Base-by-base conservation (phyloP, 345 rosid genomes). In the Gossypium longicalyx region DNA sequence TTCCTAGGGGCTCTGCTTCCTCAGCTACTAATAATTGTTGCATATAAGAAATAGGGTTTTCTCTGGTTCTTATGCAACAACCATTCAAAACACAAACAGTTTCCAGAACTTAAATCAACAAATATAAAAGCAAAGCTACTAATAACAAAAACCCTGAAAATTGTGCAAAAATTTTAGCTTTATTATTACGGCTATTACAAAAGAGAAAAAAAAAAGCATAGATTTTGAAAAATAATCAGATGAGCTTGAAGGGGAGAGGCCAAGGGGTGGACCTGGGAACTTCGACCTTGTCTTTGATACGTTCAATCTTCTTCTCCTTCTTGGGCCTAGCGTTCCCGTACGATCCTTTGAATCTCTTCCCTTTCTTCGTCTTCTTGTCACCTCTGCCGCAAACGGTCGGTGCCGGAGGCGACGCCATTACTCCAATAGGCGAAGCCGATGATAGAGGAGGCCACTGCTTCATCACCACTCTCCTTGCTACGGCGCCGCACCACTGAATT, bases 171-270 rank as follows among this genome's bases (percentile, higher is more conserved):
- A 34, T 34, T 5, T 34, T 34, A 34, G 0, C 41, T 34, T 34
- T 34, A 34, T 34, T 34, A 5, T 34, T 34, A 34, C 41, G 5
- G 41, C 41, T 34, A 5, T 34, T 34, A 34, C 41, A 34, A 5
- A 5, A 34, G 41, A 34, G 41, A 34, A 5, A 34, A 34, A 29
- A 34, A 4, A 34, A 5, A 0, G 41, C 41, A 0, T 5, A 5
- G 41, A 34, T 34, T 34, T 34, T 34, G 41, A 34, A 34, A 34
- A 34, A 34, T 34, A 34, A 34, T 25, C 81, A 95, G 74, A 93
- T 89, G 87, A 95, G 93, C 88, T 91, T 95, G 89, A 95, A 96
- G 78, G 97, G 97, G 25, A 93, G 97, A 81, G 99, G 99, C 99
- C 98, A 96, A 49, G 99, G 98, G 64, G 97, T 96, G 49, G 98